Evolutionary conservation across 805 yeast species (phyloP), one percentile per base, ranked within the genome.

Genomic region (Starmerella floris): DNA sequence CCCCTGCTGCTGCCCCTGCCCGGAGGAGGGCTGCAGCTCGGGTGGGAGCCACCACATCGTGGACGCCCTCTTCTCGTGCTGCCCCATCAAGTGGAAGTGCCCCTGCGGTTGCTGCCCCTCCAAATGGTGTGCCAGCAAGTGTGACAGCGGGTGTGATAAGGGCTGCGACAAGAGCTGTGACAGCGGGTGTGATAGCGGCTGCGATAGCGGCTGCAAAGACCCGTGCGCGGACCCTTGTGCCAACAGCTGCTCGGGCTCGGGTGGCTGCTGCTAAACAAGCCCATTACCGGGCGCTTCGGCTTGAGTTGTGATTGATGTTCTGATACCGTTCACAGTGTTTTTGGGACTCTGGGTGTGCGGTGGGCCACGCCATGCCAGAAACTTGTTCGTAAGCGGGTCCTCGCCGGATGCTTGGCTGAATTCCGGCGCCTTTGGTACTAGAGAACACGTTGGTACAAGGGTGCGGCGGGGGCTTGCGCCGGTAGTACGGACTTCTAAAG

Each of bases 51-150:
- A 37, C 41, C 49, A 42, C 30, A 35, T 41, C 11, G 45, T 39
- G 9, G 46, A 46, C 27, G 37, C 33, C 4, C 45, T 42, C 37
- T 43, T 46, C 35, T 23, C 39, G 26, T 42, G 37, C 38, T 43
- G 48, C 37, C 22, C 39, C 13, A 38, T 46, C 4, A 39, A 42
- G 35, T 45, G 46, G 45, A 23, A 38, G 30, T 48, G 49, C 47
- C 51, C 51, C 11, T 35, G 33, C 22, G 41, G 43, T 5, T 47
- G 41, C 42, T 47, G 51, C 46, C 52, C 52, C 5, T 31, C 35
- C n/a, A 44, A 35, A 31, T 30, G 28, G 5, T 41, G 46, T 39
- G 9, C 30, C 23, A 35, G 25, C 25, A 13, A 13, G 34, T 15
- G 27, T 17, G 22, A 17, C 28, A 3, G 20, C 27, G 23, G 39